Evolutionary conservation across 495 filamentous ascomycete genomes (phyloP).

Genomic region (Bombardia bombarda): DNA sequence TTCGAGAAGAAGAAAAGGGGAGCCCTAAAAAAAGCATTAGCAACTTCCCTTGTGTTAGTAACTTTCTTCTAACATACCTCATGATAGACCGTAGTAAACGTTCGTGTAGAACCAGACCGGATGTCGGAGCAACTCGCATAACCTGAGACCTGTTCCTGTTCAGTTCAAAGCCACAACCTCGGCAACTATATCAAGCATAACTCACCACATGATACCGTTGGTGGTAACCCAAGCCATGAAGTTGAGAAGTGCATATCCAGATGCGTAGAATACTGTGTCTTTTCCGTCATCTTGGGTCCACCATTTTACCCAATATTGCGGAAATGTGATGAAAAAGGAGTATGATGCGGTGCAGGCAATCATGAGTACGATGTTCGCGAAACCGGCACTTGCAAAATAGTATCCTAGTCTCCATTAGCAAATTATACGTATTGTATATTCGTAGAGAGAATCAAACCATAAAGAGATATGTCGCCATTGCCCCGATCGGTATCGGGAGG

Average conservation of each 20-base stretch:
- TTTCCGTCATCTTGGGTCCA: conserved; percentile 24
- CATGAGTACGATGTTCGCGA: conserved; percentile 36
- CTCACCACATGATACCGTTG: conserved; percentile 20
- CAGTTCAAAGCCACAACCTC: not conserved
- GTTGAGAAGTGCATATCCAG: conserved; percentile 20
- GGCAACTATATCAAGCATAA: not conserved
- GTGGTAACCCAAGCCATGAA: conserved; percentile 26
- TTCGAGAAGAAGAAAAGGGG: conserved; percentile 18
- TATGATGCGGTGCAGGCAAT: conserved; percentile 16
- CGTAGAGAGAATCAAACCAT: conserved; percentile 8
- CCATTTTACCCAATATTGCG: conserved; percentile 32
- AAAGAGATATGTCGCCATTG: conserved; percentile 18
- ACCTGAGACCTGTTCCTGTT: not conserved
- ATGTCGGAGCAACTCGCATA: not conserved
- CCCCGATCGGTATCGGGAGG: not conserved
- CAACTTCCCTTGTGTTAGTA: not conserved
- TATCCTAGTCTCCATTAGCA: conserved; percentile 29
- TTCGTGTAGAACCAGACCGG: conserved; percentile 2
- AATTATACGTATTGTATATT: not conserved
- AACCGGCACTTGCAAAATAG: conserved; percentile 47
- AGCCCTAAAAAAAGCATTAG: conserved; percentile 5
- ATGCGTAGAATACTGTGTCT: conserved; percentile 15
- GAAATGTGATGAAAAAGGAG: conserved; percentile 29
- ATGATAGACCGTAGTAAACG: conserved; percentile 11
- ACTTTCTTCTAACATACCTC: conserved; percentile 7